These are phyloP conservation scores for Blattamonas nauphoetae DNA, from an alignment of 78 protist genomes.

Conservation along the genomic window DNA sequence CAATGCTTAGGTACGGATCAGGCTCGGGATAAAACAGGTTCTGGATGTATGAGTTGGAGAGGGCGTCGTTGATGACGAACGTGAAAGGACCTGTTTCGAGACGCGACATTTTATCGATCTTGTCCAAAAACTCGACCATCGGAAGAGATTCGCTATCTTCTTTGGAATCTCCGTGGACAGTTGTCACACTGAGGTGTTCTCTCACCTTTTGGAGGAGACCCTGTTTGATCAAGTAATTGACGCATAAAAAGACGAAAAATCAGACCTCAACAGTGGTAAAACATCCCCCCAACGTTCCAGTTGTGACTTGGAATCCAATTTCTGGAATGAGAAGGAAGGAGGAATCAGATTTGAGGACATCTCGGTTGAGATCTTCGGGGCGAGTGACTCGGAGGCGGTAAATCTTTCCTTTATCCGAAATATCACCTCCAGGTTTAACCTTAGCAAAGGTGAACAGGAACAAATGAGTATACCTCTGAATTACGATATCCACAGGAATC, in stretches of 20 bases:
- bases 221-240: too few relatives aligned
- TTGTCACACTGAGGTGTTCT: slow-evolving; percentile 27
- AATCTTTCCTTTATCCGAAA: slow-evolving; percentile 46
- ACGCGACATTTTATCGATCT: slow-evolving; percentile 14
- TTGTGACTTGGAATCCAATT: slow-evolving; percentile 42
- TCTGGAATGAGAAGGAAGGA: slow-evolving; percentile 58
- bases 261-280: slow-evolving; percentile 73
- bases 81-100: slow-evolving; percentile 40
- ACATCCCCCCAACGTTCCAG: slow-evolving; percentile 76
- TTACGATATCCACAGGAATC: slow-evolving; percentile 63
- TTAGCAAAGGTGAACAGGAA: neutral
- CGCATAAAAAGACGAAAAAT: neutral
- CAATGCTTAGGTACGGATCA: slow-evolving; percentile 54
- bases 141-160: neutral
- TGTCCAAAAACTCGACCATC: slow-evolving; percentile 8
- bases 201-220: slow-evolving; percentile 45
- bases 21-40: slow-evolving; percentile 54
- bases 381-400: slow-evolving; percentile 38
- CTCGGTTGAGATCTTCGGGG: slow-evolving; percentile 61
- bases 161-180: neutral
- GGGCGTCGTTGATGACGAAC: slow-evolving; percentile 67
- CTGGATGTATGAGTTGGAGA: slow-evolving; percentile 48
- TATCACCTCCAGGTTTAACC: slow-evolving; percentile 67
- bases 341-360: slow-evolving; percentile 62
- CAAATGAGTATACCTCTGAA: slow-evolving; percentile 51